phyloP scores from a whole-genome alignment of 805 yeast genomes.

The Candida jianshihensis region DNA sequence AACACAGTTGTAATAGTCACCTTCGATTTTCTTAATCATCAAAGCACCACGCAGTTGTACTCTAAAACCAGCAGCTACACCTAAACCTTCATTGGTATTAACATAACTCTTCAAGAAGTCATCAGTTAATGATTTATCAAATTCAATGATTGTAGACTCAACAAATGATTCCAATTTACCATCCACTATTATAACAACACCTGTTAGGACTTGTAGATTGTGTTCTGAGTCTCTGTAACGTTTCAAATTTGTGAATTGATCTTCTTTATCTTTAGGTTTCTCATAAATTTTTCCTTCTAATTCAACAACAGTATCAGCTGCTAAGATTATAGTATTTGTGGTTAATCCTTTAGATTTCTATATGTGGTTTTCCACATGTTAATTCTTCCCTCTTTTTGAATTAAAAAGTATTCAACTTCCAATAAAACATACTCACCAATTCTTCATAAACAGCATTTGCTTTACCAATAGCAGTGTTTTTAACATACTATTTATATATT shows the following conservation, averaged over 20 bases:
- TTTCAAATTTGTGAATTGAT: constrained; percentile 44
- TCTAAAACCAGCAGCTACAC: constrained; percentile 90
- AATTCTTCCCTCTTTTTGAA: too few species aligned
- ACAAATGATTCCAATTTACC: constrained; percentile 22
- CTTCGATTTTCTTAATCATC: constrained; percentile 55
- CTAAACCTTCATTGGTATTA: constrained; percentile 61
- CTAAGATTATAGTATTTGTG: constrained; percentile 29
- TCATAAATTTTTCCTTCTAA: constrained; percentile 60
- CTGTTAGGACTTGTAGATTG: constrained; percentile 47
- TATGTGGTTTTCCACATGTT: too few species aligned
- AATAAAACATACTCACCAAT: constrained; percentile 21
- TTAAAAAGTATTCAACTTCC: too few species aligned
- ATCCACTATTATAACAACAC: constrained; percentile 38
- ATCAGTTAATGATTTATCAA: constrained; percentile 41
- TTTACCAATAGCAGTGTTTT: constrained; percentile 62
- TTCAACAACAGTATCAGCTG: constrained; percentile 80
- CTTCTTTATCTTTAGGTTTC: constrained; percentile 59
- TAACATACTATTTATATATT: too few species aligned
- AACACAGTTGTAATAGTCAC: constrained; percentile 82
- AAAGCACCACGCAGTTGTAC: constrained; percentile 70
- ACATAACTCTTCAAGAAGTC: constrained; percentile 58
- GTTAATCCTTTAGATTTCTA: constrained; percentile 21
- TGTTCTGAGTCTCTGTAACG: constrained; percentile 35
- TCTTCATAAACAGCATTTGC: constrained; percentile 52
- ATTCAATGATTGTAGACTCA: constrained; percentile 35